Evolutionary conservation across 768 basidiomycete genomes (phyloP), one percentile per base, ranked within the genome.

Genomic region (Collybia sordida): DNA sequence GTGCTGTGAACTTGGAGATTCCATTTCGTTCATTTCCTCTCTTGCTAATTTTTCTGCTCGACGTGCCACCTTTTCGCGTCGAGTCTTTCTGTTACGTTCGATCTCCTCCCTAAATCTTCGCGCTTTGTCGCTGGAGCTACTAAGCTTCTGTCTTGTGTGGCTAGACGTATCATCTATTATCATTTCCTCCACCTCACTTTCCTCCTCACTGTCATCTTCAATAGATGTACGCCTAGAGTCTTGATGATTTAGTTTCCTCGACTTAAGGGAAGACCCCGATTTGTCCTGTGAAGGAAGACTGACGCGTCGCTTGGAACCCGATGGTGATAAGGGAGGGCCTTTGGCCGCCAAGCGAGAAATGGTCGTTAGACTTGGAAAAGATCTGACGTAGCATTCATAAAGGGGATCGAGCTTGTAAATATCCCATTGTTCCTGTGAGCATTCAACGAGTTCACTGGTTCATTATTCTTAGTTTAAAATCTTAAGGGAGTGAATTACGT

Each of bases 361-460:
- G 3, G 60, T 60, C 1, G 71, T 63, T 15, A 70, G 42, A 3
- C 70, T 64, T 7, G 79, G 76, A 45, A 68, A 66, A 27, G 63
- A 62, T 25, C 68, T 76, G 7, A 89, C 81, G 50, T 70, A 65
- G 60, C 89, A 92, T 19, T 80, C 77, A 56, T 91, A 91, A n/a
- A 66, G 64, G 2, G 85, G 82, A 60, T 92, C 90, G 6, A 92
- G 75, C 61, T 90, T 91, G 69, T 90, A 85, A 23, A 91, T 83
- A 53, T 92, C 90, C 90, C 90, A 92, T 63, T 90, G 88, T 28
- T 91, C 87, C 62, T 86, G 86, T 17, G 79, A 78, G 60, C 78
- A 79, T 50, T 77, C 63, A 45, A 79, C 65, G 1, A 64, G 61
- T 65, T 79, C 68, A 8, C 85, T 85, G 48, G 17, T 52, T 46